Base-by-base conservation (phyloP, 768 basidiomycete species). In the Dacryopinax primogenitus region DNA sequence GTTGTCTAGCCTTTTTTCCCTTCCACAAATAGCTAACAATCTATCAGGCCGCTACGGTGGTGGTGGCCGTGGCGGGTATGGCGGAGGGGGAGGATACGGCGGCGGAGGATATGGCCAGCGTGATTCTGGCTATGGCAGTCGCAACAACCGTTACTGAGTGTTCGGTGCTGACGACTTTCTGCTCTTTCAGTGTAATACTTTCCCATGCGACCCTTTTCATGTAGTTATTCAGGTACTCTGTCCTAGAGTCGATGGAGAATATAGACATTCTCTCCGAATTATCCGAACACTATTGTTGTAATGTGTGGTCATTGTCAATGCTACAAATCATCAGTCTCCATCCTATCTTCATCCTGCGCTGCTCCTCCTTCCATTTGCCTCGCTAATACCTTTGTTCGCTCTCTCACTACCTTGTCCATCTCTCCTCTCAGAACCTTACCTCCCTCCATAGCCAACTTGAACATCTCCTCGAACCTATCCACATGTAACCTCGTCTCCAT, bases 401-500 rank as follows among this genome's bases (percentile, higher is more conserved):
- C 78, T 68, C 80, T 80, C 62, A 95, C 81, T 1, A 87, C 86
- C 33, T 73, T 74, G 70, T 82, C 86, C 91, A 96, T 95, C 77
- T 95, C 93, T 62, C 75, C 77, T 69, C 92, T 88, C 33, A 98
- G 78, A 33, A 89, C 84, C 68, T 80, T 81, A 6, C 87, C 84
- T 9, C 87, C 92, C 64, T 91, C 86, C 33, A 84, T 81, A 0
- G 88, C 92, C 63, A 94, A 74, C 69, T 79, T 77, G 69, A 97
- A 84, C 69, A 97, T 84, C 71, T 94, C 93, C 73, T 89, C 89
- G 69, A 98, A 96, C 63, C 92, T 81, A 70, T 93, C 92, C 11
- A 93, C 86, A 70, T 92, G 92, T 66, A 99, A 74, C n/a, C 94
- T 79, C 16, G 92, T 94, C 75, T 98, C 96, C 85, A 97, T 88